Evolutionary conservation across 139 green algal species (phyloP), one percentile per base, ranked within the genome.

Genomic region (Eudorina sp.): DNA sequence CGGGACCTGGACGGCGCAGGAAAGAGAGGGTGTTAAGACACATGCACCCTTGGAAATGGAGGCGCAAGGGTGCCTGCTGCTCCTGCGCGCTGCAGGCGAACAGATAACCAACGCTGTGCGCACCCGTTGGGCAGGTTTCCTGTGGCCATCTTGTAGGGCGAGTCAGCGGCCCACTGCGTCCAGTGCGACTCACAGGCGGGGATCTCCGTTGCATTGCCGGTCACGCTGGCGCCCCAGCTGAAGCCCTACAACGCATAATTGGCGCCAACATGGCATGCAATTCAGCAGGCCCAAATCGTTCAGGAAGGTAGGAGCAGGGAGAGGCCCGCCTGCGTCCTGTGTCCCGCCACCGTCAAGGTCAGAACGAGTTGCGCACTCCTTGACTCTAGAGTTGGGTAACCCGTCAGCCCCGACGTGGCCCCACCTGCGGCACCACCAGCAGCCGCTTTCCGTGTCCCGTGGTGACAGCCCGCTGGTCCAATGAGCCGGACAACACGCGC

Each of bases 181-280:
- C 91, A 95, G 64, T 95, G 90, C 27, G 60, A 75, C 34, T 94
- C 89, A 75, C 93, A 95, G 34, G 41, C 76, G 5, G 92, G 83
- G 62, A 87, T 70, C 46, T 86, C 40, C 27, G 43, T 53, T 72
- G 88, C 51, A 66, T 89, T 68, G 3, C 18, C 62, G 1, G 51
- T 53, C 14, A 45, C 69, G 3, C n/a, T 27, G 45, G 31, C 1
- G 68, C 85, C 85, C 91, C 91, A 94, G 19, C n/a, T 43, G 40
- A 92, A 94, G 19, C 91, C 91, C 88, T 93, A 62, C 29, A 53
- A 19, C 9, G 4, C 51, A 58, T 13, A n/a, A n/a, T n/a, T n/a
- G n/a, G n/a, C n/a, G n/a, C n/a, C n/a, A n/a, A n/a, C n/a, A n/a
- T n/a, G n/a, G n/a, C n/a, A n/a, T n/a, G n/a, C n/a, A n/a, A n/a